Percentiles rank a stretch among this genome's conserved stretches.
phyloP scores from a whole-genome alignment of 179 eudicot genomes.

The Gypsophila paniculata region DNA sequence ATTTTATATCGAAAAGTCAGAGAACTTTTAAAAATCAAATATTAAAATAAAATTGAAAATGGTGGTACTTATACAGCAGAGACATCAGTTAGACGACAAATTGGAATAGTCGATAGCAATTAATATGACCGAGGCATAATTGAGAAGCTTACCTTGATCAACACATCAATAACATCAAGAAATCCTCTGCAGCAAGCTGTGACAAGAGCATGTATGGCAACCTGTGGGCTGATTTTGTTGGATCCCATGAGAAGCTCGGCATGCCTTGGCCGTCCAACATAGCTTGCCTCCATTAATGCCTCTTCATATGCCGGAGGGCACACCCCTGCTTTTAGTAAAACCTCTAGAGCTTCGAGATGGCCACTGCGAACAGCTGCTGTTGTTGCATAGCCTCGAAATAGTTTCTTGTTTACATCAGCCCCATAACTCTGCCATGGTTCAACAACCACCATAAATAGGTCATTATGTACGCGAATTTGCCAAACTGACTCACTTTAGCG shows the following conservation, averaged over 20 bases:
- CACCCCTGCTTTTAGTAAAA: slow-evolving; percentile 42
- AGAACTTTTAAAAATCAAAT: no score
- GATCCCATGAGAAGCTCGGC: slow-evolving; percentile 59
- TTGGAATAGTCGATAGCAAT: background rate
- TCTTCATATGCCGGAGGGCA: slow-evolving; percentile 60
- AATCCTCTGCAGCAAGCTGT: slow-evolving; percentile 63
- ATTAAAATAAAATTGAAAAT: no score
- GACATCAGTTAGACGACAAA: background rate
- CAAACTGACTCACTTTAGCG: background rate
- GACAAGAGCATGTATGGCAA: slow-evolving; percentile 63
- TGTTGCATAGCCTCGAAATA: slow-evolving; percentile 64
- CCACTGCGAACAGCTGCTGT: slow-evolving; percentile 69
- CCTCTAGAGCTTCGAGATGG: slow-evolving; percentile 54
- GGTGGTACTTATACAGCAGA: background rate
- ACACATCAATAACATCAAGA: slow-evolving; percentile 53
- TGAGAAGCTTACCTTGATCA: slow-evolving; percentile 44
- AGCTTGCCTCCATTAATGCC: slow-evolving; percentile 65
- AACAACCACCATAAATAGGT: background rate
- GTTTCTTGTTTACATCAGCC: slow-evolving; percentile 56
- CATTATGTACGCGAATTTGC: slow-evolving; percentile 5
- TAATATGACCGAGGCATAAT: background rate
- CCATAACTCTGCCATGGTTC: slow-evolving; percentile 44
- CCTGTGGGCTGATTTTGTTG: slow-evolving; percentile 50
- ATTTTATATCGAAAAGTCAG: no score
- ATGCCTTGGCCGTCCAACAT: slow-evolving; percentile 46